Percentiles rank a stretch among this genome's conserved stretches.
Evolutionary conservation across 1,284 basidiomycete species (phyloP).

Genomic region (Ustilago cynodontis): DNA sequence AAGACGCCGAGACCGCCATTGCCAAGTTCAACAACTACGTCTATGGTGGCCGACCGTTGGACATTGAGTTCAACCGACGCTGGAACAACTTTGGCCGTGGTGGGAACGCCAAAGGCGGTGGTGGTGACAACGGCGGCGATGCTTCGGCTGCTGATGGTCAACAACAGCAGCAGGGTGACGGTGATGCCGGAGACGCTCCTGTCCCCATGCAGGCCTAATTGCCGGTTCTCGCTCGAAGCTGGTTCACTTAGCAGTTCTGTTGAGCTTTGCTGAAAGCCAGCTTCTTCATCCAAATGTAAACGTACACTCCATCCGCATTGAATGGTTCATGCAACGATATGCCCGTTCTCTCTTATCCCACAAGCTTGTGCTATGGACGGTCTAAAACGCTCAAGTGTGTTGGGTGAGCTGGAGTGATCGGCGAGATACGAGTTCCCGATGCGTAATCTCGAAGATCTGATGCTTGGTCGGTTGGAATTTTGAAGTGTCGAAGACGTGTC

Average conservation of each 20-base stretch:
- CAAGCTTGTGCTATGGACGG: neutral
- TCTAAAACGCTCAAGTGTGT: neutral
- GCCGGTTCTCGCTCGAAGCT: neutral
- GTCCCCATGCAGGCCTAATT: constrained; percentile 34
- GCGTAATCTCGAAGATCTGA: too few relatives aligned
- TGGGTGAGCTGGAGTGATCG: constrained; percentile 1
- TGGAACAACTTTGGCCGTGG: constrained; percentile 55
- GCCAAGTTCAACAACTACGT: constrained; percentile 65
- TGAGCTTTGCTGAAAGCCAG: too few relatives aligned
- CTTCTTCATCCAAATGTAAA: too few relatives aligned
- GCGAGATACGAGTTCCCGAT: neutral
- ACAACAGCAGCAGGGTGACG: neutral
- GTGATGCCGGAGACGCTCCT: constrained; percentile 16
- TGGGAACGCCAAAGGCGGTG: constrained; percentile 22
- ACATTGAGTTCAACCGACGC: constrained; percentile 60
- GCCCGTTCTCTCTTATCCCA: neutral
- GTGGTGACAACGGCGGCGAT: constrained; percentile 26
- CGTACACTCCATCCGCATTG: neutral
- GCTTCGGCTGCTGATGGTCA: constrained; percentile 22
- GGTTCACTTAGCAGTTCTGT: too few relatives aligned
- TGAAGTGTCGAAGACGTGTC: neutral
- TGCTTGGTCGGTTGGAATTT: too few relatives aligned
- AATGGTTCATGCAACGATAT: constrained; percentile 13
- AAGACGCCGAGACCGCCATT: constrained; percentile 92
- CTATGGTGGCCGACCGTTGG: constrained; percentile 62